Conservation (phyloP, 2,329 filamentous ascomycete genomes). For the Cladorrhinum sp. region DNA sequence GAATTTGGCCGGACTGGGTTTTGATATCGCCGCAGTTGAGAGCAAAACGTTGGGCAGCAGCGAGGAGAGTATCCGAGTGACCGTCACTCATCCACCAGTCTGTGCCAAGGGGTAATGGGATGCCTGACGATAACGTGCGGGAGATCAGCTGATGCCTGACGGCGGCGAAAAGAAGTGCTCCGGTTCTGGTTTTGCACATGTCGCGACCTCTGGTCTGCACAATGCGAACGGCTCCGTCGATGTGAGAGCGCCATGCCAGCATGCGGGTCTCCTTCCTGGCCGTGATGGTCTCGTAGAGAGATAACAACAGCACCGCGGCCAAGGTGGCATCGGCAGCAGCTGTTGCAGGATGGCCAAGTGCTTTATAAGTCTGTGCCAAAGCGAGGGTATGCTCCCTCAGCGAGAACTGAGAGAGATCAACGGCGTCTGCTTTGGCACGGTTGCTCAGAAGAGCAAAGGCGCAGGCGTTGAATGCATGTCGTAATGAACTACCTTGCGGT, state of each 20-base stretch:
- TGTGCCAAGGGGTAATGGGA: constrained; percentile 48
- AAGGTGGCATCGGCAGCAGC: constrained; percentile 54
- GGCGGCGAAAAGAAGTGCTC: constrained; percentile 54
- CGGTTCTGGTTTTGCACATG: constrained; percentile 47
- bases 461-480: constrained; percentile 57
- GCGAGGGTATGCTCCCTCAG: constrained; percentile 54
- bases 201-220: constrained; percentile 55
- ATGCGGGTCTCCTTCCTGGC: constrained; percentile 49
- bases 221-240: constrained; percentile 59
- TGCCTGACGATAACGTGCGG: constrained; percentile 53
- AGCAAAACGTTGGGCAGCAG: constrained; percentile 48
- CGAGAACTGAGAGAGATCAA: constrained; percentile 41
- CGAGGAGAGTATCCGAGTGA: constrained; percentile 46
- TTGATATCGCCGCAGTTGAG: constrained; percentile 54
- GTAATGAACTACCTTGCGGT: constrained; percentile 44
- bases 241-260: constrained; percentile 60
- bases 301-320: constrained; percentile 56
- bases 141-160: constrained; percentile 61
- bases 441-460: constrained; percentile 57
- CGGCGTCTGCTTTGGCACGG: constrained; percentile 38
- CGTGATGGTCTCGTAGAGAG: constrained; percentile 59
- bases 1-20: constrained; percentile 47
- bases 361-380: constrained; percentile 48
- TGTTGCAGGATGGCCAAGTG: constrained; percentile 48
- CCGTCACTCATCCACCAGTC: constrained; percentile 59